phyloP scores from a whole-genome alignment of 140 eudicot genomes.

The Erigeron philadelphicus region DNA sequence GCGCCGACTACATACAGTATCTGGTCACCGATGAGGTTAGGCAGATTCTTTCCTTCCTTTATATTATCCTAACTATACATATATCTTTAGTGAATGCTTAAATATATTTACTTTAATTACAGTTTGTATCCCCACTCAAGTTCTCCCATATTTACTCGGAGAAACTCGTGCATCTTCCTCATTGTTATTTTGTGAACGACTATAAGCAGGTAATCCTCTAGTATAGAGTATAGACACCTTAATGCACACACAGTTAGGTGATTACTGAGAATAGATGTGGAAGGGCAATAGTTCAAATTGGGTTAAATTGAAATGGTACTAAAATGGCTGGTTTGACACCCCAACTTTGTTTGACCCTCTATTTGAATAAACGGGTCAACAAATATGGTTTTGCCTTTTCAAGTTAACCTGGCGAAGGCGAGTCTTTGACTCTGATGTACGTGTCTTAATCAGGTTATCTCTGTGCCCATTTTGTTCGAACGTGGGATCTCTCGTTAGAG shows the following conservation, averaged over 20 bases:
- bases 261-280: too few relatives aligned
- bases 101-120: constrained; percentile 18
- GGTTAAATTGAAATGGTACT: too few relatives aligned
- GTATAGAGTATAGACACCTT: too few relatives aligned
- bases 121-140: constrained; percentile 61
- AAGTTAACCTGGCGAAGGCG: constrained; percentile 71
- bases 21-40: constrained; percentile 84
- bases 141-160: constrained; percentile 60
- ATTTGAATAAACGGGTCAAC: too few relatives aligned
- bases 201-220: constrained; percentile 64
- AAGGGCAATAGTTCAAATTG: too few relatives aligned
- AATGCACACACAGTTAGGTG: too few relatives aligned
- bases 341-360: too few relatives aligned
- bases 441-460: too few relatives aligned
- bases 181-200: constrained; percentile 94
- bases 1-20: constrained; percentile 85
- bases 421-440: too few relatives aligned
- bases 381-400: constrained; percentile 31
- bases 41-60: not conserved
- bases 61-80: not conserved
- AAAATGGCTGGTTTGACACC: too few relatives aligned
- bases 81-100: not conserved
- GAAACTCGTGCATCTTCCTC: constrained; percentile 96
- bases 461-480: too few relatives aligned
- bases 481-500: too few relatives aligned